These are phyloP conservation scores for Actinomortierella ambigua DNA, from an alignment of 371 early-diverging fungal genomes.

Conservation along the genomic window DNA sequence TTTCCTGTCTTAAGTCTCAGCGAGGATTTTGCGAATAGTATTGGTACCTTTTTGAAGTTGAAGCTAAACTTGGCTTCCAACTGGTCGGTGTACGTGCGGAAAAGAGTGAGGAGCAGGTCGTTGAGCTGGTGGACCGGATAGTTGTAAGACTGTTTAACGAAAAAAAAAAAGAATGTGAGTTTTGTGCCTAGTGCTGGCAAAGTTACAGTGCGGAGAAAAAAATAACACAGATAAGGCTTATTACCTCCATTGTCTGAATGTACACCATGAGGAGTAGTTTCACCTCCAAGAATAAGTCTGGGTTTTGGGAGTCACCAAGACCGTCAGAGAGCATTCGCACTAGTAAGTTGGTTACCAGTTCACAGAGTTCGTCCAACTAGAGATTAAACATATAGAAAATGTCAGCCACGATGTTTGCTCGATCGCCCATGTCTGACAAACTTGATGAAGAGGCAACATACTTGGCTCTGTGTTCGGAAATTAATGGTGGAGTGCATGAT, in stretches of 20 bases:
- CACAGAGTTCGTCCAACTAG: constrained; percentile 89
- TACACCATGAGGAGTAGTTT: constrained; percentile 80
- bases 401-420: no score
- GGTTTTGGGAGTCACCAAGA: constrained; percentile 77
- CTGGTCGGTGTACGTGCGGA: constrained; percentile 83
- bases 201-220: not conserved
- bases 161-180: not conserved
- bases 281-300: constrained; percentile 78
- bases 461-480: constrained; percentile 88
- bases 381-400: no score
- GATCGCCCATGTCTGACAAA: no score
- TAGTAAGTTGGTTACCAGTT: constrained; percentile 80
- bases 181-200: not conserved
- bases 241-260: constrained; percentile 89
- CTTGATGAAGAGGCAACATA: constrained; percentile 27
- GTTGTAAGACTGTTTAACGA: constrained; percentile 62
- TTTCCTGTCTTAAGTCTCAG: not conserved
- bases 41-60: constrained; percentile 68
- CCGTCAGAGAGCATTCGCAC: constrained; percentile 79
- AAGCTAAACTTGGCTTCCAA: constrained; percentile 74
- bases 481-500: constrained; percentile 89
- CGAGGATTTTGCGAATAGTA: not conserved
- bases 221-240: not conserved
- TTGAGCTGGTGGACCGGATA: constrained; percentile 72
- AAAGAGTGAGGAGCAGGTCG: constrained; percentile 77